phyloP scores from a whole-genome alignment of 2,329 filamentous ascomycete species.

The Xylariaceae sp. region DNA sequence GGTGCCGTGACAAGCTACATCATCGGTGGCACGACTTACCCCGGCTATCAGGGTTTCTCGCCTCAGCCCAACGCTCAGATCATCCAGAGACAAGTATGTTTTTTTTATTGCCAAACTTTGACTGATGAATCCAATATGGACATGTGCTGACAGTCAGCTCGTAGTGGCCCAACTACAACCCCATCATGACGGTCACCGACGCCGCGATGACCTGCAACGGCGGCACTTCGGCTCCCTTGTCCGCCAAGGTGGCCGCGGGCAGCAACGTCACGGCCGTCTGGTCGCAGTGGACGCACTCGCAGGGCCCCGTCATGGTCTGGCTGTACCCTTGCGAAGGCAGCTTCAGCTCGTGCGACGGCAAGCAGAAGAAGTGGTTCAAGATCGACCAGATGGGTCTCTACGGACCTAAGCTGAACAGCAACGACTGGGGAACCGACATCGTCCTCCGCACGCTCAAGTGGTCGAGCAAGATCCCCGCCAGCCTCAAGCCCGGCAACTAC shows the following conservation, averaged over 20 bases:
- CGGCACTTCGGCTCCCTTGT: conserved; percentile 41
- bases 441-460: conserved; percentile 42
- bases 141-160: background rate
- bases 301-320: conserved; percentile 56
- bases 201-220: conserved; percentile 51
- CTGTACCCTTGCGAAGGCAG: conserved; percentile 46
- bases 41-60: conserved; percentile 44
- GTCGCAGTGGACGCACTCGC: conserved; percentile 53
- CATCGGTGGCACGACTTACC: conserved; percentile 38
- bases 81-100: conserved; percentile 45
- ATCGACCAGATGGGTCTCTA: conserved; percentile 49
- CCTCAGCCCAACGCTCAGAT: conserved; percentile 42
- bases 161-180: conserved; percentile 51
- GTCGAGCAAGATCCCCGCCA: conserved; percentile 45
- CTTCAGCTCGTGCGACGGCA: conserved; percentile 46
- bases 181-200: conserved; percentile 43
- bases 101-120: too few relatives aligned
- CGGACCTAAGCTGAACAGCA: conserved; percentile 38
- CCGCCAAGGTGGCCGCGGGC: conserved; percentile 43
- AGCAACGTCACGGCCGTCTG: conserved; percentile 44
- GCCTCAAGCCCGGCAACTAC: conserved; percentile 48
- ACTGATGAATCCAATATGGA: too few relatives aligned
- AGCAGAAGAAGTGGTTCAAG: conserved; percentile 53
- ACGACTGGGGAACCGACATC: conserved; percentile 43
- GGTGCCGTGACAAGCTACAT: conserved; percentile 42